Percentiles rank a stretch among this genome's conserved stretches.
These are phyloP conservation scores for Yamadazyma akitaensis DNA, from an alignment of 805 yeast genomes.

Conservation along the genomic window DNA sequence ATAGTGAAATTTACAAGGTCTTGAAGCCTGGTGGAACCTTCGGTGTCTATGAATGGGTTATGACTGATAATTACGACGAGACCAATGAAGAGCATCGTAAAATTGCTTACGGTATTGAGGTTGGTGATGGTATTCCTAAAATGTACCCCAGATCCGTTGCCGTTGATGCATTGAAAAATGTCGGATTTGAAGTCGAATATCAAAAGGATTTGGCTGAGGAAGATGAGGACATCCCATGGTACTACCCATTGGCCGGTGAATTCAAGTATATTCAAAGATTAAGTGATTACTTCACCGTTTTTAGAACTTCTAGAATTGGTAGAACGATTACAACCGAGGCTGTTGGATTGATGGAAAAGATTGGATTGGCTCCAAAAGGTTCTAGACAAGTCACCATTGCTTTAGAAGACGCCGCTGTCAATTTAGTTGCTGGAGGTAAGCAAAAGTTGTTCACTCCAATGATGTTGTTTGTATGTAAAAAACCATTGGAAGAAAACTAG, in stretches of 20 bases:
- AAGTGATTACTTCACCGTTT: conserved; percentile 74
- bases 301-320: conserved; percentile 86
- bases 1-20: conserved; percentile 89
- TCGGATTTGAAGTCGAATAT: conserved; percentile 80
- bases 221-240: conserved; percentile 92
- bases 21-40: conserved; percentile 97
- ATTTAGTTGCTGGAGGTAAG: conserved; percentile 90
- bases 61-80: conserved; percentile 93
- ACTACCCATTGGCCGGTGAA: conserved; percentile 93
- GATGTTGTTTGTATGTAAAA: conserved; percentile 88
- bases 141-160: conserved; percentile 89
- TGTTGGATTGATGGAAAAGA: conserved; percentile 76
- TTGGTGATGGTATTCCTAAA: conserved; percentile 98
- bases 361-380: conserved; percentile 92
- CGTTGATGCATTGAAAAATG: conserved; percentile 74
- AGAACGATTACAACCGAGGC: conserved; percentile 79
- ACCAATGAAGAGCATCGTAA: conserved; percentile 83
- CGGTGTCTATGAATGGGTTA: conserved; percentile 99
- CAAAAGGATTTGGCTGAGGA: conserved; percentile 79
- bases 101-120: conserved; percentile 94
- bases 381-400: conserved; percentile 84
- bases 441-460: conserved; percentile 92
- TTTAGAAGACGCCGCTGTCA: conserved; percentile 94
- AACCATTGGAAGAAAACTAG: conserved; percentile 47
- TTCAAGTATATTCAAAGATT: conserved; percentile 81